phyloP scores from a whole-genome alignment of 148 eudicot species.

The Oxyria digyna region DNA sequence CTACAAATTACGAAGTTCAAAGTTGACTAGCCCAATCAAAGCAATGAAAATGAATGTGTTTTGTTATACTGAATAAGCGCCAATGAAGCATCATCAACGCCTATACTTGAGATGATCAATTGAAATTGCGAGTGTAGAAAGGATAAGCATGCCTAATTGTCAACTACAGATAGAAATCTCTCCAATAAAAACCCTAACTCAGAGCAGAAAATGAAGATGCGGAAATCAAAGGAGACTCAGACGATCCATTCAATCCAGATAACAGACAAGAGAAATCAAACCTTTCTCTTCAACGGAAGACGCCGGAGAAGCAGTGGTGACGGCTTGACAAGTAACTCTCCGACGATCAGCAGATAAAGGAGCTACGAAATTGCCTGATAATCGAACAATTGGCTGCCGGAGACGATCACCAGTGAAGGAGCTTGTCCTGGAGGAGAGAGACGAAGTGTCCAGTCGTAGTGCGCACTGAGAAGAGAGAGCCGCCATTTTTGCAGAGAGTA shows the following conservation, averaged over 20 bases:
- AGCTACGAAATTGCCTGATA: background rate
- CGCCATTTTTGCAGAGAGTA: conserved; percentile 8
- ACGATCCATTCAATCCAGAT: background rate
- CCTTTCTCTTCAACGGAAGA: conserved; percentile 28
- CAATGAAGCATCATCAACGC: background rate
- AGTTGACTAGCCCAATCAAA: background rate
- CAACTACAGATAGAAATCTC: background rate
- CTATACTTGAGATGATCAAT: background rate
- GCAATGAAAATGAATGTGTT: background rate
- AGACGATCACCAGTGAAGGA: conserved; percentile 5
- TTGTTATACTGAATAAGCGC: background rate
- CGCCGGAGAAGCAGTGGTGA: conserved; percentile 28
- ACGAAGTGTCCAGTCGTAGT: conserved; percentile 3
- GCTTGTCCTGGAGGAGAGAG: conserved; percentile 2
- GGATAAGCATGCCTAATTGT: background rate
- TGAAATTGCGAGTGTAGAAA: background rate
- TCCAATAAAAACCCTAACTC: conserved; percentile 4
- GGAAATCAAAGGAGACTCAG: background rate
- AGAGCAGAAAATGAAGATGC: background rate
- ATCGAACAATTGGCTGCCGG: background rate
- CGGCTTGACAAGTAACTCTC: conserved; percentile 32
- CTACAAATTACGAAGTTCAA: background rate
- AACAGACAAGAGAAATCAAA: conserved; percentile 6
- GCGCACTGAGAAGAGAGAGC: conserved; percentile 11
- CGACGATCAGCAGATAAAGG: conserved; percentile 22